phyloP scores from a whole-genome alignment of 768 basidiomycete genomes.

The Trametes gibbosa region DNA sequence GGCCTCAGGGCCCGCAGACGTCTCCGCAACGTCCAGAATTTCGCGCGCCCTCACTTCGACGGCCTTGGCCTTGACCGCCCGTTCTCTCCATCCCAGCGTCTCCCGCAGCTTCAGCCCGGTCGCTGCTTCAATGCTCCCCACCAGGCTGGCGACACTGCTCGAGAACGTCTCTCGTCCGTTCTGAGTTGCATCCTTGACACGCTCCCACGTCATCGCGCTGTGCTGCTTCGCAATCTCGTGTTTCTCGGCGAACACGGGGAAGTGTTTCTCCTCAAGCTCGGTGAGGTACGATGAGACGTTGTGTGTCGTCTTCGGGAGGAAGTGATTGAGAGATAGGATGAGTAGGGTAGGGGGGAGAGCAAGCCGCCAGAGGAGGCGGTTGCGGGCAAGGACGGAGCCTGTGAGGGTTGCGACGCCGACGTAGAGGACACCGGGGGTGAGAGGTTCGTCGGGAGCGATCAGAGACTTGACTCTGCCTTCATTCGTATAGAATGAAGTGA shows the following conservation, averaged over 20 bases:
- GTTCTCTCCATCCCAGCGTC: constrained; percentile 35
- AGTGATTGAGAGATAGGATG: constrained; percentile 67
- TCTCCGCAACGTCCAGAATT: constrained; percentile 6
- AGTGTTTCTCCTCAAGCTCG: constrained; percentile 66
- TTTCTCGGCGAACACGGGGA: constrained; percentile 65
- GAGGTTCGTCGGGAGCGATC: constrained; percentile 72
- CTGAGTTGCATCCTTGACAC: constrained; percentile 49
- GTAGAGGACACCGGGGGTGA: constrained; percentile 89
- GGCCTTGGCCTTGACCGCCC: not conserved
- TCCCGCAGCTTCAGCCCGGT: constrained; percentile 75
- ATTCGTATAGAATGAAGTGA: not conserved
- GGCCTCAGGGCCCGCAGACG: not conserved
- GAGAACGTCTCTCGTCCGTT: constrained; percentile 45
- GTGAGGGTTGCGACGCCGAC: constrained; percentile 86
- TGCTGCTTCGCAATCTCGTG: constrained; percentile 66
- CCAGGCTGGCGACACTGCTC: constrained; percentile 40
- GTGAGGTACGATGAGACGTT: constrained; percentile 69
- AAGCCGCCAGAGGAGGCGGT: constrained; percentile 69
- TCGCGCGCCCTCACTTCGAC: constrained; percentile 13
- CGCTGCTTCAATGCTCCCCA: constrained; percentile 54
- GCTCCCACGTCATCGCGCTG: constrained; percentile 55
- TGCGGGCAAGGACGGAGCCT: constrained; percentile 83
- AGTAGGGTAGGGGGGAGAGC: constrained; percentile 77
- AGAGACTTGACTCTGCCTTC: constrained; percentile 82
- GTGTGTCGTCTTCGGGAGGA: constrained; percentile 78